These are phyloP conservation scores for Boletus bicolor DNA, from an alignment of 768 basidiomycete genomes.

Conservation along the genomic window DNA sequence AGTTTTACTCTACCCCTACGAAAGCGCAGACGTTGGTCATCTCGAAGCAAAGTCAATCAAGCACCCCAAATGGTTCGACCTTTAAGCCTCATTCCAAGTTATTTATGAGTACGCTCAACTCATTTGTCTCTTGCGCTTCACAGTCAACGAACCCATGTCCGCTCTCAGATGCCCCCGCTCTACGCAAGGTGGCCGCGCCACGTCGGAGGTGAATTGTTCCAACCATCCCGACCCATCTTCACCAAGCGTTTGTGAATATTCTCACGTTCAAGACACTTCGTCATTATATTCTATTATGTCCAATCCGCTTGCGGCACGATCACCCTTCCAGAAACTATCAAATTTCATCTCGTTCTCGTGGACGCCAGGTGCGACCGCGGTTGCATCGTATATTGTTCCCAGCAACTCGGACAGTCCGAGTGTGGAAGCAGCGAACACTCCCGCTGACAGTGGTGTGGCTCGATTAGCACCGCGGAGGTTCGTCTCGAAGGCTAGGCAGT, in stretches of 20 bases:
- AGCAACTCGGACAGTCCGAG: constrained; percentile 11
- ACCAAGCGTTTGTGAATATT: constrained; percentile 26
- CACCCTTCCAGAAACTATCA: constrained; percentile 58
- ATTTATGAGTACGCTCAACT: constrained; percentile 59
- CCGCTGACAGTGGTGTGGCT: constrained; percentile 8
- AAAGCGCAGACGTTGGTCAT: constrained; percentile 40
- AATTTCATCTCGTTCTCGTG: constrained; percentile 57
- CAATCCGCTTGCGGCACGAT: constrained; percentile 52
- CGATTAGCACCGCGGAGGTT: constrained; percentile 35
- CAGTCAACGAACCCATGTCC: constrained; percentile 29
- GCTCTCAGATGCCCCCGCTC: constrained; percentile 40
- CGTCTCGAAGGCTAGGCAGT: constrained; percentile 63
- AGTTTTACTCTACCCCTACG: constrained; percentile 20
- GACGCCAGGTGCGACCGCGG: constrained; percentile 40
- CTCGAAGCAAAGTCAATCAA: constrained; percentile 24
- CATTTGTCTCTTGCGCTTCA: constrained; percentile 39
- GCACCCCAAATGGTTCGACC: constrained; percentile 57
- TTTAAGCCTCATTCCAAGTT: constrained; percentile 48
- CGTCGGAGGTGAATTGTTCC: constrained; percentile 31
- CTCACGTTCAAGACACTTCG: constrained; percentile 28
- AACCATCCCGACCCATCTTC: constrained; percentile 13
- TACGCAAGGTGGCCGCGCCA: constrained; percentile 24
- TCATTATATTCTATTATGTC: constrained; percentile 49
- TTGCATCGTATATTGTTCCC: constrained; percentile 24
- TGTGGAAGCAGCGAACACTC: constrained; percentile 9